Evolutionary conservation across 371 early-diverging fungal genomes (phyloP).

Genomic region (Rhizopus sp.): DNA sequence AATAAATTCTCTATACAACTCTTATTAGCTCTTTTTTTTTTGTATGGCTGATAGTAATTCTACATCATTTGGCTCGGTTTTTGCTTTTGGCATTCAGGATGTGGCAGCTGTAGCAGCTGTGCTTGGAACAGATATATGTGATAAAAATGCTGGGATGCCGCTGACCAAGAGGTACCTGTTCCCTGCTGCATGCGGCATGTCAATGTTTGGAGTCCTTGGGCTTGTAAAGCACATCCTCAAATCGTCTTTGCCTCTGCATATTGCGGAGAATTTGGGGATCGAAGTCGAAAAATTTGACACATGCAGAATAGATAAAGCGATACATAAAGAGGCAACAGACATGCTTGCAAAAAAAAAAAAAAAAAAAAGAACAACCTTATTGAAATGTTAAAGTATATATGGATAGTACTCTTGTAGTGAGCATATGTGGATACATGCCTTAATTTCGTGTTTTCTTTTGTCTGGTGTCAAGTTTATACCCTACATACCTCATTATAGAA

Average conservation of each 20-base stretch:
- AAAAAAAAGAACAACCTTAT: too few species aligned
- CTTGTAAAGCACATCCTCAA: neutral
- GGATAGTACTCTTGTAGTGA: too few species aligned
- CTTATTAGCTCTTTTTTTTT: too few species aligned
- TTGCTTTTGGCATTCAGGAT: neutral
- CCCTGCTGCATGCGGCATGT: neutral
- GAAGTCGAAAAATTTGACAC: neutral
- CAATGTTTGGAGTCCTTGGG: neutral
- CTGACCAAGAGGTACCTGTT: neutral
- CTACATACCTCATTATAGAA: too few species aligned
- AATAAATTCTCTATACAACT: too few species aligned
- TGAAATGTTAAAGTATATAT: too few species aligned
- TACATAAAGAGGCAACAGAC: neutral
- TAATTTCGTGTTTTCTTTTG: too few species aligned
- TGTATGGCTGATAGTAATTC: too few species aligned
- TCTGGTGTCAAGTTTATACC: too few species aligned
- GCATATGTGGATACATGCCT: too few species aligned
- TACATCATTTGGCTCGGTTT: neutral
- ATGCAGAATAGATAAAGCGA: neutral
- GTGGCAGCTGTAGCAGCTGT: neutral
- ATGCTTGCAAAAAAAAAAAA: too few species aligned
- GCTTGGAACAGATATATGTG: neutral
- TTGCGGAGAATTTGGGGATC: neutral
- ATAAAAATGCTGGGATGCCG: neutral
- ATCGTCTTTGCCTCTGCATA: neutral